phyloP scores from a whole-genome alignment of 345 rosid species.

The Lepidium aucheri region DNA sequence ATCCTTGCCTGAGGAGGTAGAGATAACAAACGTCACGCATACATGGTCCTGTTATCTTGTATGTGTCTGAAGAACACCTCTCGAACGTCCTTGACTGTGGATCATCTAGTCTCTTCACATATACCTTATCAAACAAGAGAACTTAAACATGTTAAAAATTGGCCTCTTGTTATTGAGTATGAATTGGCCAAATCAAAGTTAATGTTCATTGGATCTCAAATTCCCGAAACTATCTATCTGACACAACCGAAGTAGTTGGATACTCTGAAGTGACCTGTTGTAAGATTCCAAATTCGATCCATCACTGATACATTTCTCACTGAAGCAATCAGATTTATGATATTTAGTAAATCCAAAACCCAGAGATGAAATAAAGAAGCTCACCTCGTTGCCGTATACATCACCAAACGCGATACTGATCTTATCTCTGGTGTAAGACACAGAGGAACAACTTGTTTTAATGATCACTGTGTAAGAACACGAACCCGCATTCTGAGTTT shows the following conservation, averaged over 20 bases:
- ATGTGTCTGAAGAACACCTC: slow-evolving; percentile 54
- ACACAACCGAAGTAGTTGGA: neutral
- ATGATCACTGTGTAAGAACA: slow-evolving; percentile 48
- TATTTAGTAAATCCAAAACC: neutral
- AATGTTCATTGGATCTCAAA: neutral
- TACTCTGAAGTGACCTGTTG: neutral
- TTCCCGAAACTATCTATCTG: neutral
- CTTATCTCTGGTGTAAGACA: slow-evolving; percentile 47
- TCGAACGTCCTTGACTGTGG: slow-evolving; percentile 42
- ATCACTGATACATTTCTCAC: neutral
- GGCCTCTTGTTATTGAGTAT: neutral
- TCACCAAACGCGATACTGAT: slow-evolving; percentile 69
- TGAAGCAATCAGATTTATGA: neutral
- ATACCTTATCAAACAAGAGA: slow-evolving; percentile 32
- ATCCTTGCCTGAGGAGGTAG: slow-evolving; percentile 48
- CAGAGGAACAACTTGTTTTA: slow-evolving; percentile 61
- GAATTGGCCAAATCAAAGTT: neutral
- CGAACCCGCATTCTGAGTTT: slow-evolving; percentile 26
- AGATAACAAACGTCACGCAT: slow-evolving; percentile 47
- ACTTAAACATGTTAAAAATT: neutral
- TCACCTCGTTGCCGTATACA: slow-evolving; percentile 61
- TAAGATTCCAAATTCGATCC: neutral
- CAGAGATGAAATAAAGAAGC: neutral
- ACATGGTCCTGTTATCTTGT: slow-evolving; percentile 53
- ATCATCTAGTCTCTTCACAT: slow-evolving; percentile 46